Percentiles rank a stretch among this genome's conserved stretches.
Evolutionary conservation across 257 asterid species (phyloP).

Genomic region (Gentiana straminea): DNA sequence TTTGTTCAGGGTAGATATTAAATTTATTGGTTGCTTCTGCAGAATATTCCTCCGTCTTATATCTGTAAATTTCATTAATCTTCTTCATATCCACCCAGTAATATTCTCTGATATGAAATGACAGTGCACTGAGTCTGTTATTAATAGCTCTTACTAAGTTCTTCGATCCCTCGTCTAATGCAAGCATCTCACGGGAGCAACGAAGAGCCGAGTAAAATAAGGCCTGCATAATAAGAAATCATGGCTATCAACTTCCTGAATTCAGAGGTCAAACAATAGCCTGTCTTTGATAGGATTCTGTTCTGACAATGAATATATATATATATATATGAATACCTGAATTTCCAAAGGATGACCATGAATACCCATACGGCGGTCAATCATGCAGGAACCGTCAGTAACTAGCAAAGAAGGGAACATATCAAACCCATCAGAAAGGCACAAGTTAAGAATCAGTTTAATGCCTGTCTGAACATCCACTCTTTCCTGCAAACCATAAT

Average conservation of each 20-base stretch:
- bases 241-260: slow-evolving; percentile 3
- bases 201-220: slow-evolving; percentile 86
- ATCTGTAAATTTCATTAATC: slow-evolving; percentile 77
- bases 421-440: slow-evolving; percentile 85
- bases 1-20: slow-evolving; percentile 89
- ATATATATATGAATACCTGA: slow-evolving; percentile 37
- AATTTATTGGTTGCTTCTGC: slow-evolving; percentile 82
- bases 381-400: slow-evolving; percentile 93
- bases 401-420: slow-evolving; percentile 89
- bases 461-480: slow-evolving; percentile 87
- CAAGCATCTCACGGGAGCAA: slow-evolving; percentile 74
- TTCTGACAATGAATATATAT: background rate
- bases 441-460: slow-evolving; percentile 65
- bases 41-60: slow-evolving; percentile 88
- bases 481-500: slow-evolving; percentile 70
- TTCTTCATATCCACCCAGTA: slow-evolving; percentile 90
- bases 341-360: slow-evolving; percentile 95
- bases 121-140: slow-evolving; percentile 87
- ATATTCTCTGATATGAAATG: slow-evolving; percentile 84
- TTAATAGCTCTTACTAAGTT: slow-evolving; percentile 63
- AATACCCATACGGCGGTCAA: slow-evolving; percentile 92
- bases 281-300: background rate
- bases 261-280: background rate
- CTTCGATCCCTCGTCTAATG: slow-evolving; percentile 68
- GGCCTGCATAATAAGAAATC: slow-evolving; percentile 33